A percentile compares a stretch with the other conserved stretches of the same genome.
Evolutionary conservation across 2,329 filamentous ascomycete genomes (phyloP).

Genomic region (Fusarium nodosum): DNA sequence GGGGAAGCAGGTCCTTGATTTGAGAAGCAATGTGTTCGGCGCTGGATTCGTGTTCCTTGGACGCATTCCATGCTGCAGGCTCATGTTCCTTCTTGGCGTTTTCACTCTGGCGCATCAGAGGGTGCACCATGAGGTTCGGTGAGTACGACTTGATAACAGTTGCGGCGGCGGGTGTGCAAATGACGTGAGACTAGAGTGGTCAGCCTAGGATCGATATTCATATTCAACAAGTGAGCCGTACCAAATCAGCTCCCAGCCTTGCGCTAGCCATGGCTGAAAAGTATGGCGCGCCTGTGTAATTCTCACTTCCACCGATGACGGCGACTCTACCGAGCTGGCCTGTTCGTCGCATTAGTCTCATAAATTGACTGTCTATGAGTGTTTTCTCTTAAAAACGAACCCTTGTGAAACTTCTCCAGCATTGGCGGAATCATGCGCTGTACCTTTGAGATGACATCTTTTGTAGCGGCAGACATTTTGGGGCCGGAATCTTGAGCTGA

Average conservation of each 20-base stretch:
- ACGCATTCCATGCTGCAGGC: constrained; percentile 55
- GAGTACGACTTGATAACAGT: constrained; percentile 97
- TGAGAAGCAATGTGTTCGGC: constrained; percentile 72
- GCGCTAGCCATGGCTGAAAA: constrained; percentile 98
- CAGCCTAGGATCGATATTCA: background rate
- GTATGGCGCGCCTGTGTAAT: constrained; percentile 97
- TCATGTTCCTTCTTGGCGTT: constrained; percentile 56
- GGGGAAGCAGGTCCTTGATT: constrained; percentile 84
- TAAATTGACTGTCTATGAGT: constrained; percentile 8
- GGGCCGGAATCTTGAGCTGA: constrained; percentile 43
- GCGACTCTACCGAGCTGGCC: constrained; percentile 92
- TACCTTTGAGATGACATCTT: constrained; percentile 82
- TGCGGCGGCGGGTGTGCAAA: constrained; percentile 90
- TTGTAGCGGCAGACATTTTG: constrained; percentile 77
- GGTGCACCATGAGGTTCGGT: constrained; percentile 98
- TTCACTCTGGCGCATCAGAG: constrained; percentile 84
- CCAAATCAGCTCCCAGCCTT: constrained; percentile 90
- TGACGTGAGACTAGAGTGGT: constrained; percentile 81
- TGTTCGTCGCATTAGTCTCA: constrained; percentile 55
- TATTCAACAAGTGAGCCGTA: constrained; percentile 54
- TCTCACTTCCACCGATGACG: constrained; percentile 94
- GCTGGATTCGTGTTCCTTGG: constrained; percentile 61
- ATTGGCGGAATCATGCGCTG: constrained; percentile 94
- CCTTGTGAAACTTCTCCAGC: constrained; percentile 97
- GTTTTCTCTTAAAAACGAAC: constrained; percentile 59